phyloP scores from a whole-genome alignment of 2,329 filamentous ascomycete genomes.

The Cryphonectria naterciae region DNA sequence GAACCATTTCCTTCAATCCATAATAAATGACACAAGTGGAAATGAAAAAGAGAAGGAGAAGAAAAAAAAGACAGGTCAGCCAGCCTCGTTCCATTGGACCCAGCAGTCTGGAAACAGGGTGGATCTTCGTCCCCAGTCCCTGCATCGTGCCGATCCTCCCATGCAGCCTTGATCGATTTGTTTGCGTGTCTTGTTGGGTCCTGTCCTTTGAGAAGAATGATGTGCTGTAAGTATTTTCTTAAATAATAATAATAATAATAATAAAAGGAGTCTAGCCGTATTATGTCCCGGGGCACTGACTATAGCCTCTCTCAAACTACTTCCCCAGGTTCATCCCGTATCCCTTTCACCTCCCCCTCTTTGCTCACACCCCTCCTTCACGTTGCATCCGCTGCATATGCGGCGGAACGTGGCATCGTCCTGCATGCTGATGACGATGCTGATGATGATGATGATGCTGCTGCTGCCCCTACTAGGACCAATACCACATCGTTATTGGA shows the following conservation, averaged over 20 bases:
- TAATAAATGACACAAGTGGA: not conserved
- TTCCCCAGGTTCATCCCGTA: not conserved
- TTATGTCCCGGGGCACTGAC: not conserved
- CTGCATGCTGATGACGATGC: not conserved
- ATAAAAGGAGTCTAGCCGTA: not conserved
- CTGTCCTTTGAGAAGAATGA: not conserved
- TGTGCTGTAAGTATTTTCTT: not conserved
- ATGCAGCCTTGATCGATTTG: conserved; percentile 7
- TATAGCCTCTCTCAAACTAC: not conserved
- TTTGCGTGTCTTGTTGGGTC: not conserved
- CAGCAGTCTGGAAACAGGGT: conserved; percentile 9
- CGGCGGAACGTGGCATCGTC: conserved; percentile 2
- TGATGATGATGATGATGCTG: not conserved
- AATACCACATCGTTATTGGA: not conserved
- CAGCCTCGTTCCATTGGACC: conserved; percentile 6
- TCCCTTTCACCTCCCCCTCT: not conserved
- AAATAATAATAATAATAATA: not conserved
- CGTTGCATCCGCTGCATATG: not conserved
- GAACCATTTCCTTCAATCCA: not conserved
- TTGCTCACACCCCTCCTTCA: not conserved
- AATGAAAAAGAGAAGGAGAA: not conserved
- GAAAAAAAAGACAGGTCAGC: not conserved
- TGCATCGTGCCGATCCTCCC: conserved; percentile 12
- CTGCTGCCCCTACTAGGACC: not conserved
- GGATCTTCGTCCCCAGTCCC: conserved; percentile 6